A percentile compares a stretch with the other conserved stretches of the same genome.
Evolutionary conservation across 108 stramenopile species (phyloP).

Genomic region (Pseudonitzschia delicatissima): DNA sequence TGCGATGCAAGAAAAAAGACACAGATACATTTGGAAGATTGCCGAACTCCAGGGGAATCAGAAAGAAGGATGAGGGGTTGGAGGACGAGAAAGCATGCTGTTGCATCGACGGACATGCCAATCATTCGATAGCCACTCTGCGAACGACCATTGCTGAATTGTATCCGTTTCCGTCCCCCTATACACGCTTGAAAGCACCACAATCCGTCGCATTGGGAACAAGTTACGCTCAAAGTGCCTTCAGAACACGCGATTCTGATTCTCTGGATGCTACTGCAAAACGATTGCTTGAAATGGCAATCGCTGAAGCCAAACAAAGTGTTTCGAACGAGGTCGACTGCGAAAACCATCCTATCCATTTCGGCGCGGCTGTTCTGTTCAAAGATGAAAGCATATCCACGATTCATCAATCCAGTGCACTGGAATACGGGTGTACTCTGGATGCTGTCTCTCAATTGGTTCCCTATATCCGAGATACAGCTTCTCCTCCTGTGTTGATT

Average conservation of each 20-base stretch:
- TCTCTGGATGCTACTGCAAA: conserved; percentile 23
- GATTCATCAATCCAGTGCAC: conserved; percentile 56
- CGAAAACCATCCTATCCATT: conserved; percentile 68
- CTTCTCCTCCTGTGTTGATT: conserved; percentile 30
- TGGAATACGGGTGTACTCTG: conserved; percentile 86
- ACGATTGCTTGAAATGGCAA: conserved; percentile 47
- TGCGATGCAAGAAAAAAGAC: conserved; percentile 21
- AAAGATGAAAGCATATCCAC: conserved; percentile 48
- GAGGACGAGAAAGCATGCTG: neutral
- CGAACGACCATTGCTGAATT: conserved; percentile 50
- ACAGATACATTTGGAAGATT: conserved; percentile 9
- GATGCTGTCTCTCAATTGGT: conserved; percentile 82
- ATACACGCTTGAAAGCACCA: conserved; percentile 43
- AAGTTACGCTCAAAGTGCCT: conserved; percentile 6
- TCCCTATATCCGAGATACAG: conserved; percentile 26
- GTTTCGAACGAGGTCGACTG: conserved; percentile 32
- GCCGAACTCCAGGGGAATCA: neutral
- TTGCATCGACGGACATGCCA: conserved; percentile 13
- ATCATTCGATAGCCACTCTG: conserved; percentile 37
- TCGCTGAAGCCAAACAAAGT: conserved; percentile 33
- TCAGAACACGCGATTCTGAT: neutral
- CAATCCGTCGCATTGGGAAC: conserved; percentile 57
- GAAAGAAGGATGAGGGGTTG: neutral
- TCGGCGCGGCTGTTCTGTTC: conserved; percentile 75
- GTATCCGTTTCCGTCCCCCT: conserved; percentile 81